These are phyloP conservation scores for Drosera capensis DNA, from an alignment of 148 eudicot species.

Conservation along the genomic window DNA sequence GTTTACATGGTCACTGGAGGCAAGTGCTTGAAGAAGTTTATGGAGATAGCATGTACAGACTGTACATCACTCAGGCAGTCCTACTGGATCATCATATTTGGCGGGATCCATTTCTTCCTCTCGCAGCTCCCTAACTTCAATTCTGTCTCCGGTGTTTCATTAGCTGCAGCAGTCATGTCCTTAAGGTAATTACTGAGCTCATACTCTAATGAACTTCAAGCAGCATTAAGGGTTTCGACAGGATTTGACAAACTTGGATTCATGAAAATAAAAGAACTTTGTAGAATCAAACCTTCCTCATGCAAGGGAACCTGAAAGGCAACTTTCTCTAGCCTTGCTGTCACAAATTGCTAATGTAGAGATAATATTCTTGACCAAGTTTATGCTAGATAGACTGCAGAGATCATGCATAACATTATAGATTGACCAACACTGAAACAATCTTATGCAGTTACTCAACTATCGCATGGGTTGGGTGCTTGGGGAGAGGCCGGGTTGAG, in stretches of 20 bases:
- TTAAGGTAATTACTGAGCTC: slow-evolving; percentile 32
- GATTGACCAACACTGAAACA: background rate
- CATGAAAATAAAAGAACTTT: too few relatives aligned
- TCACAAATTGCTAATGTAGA: too few relatives aligned
- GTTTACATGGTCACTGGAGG: slow-evolving; percentile 98
- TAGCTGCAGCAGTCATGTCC: slow-evolving; percentile 93
- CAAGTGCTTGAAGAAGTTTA: slow-evolving; percentile 67
- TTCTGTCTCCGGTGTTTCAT: slow-evolving; percentile 59
- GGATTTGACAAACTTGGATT: too few relatives aligned
- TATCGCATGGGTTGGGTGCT: slow-evolving; percentile 82
- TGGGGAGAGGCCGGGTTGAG: slow-evolving; percentile 39
- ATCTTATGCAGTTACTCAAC: slow-evolving; percentile 58
- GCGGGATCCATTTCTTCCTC: slow-evolving; percentile 59
- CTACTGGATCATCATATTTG: slow-evolving; percentile 85
- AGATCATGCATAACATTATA: background rate
- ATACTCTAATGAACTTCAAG: background rate
- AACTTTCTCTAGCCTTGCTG: too few relatives aligned
- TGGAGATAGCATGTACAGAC: slow-evolving; percentile 57
- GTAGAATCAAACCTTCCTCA: too few relatives aligned
- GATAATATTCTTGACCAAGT: too few relatives aligned
- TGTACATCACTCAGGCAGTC: slow-evolving; percentile 50
- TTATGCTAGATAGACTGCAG: too few relatives aligned
- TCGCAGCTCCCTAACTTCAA: slow-evolving; percentile 89
- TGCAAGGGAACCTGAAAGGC: too few relatives aligned
- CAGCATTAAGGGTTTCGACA: too few relatives aligned